phyloP scores from a whole-genome alignment of 2,329 filamentous ascomycete species.

The Dothistroma septosporum region DNA sequence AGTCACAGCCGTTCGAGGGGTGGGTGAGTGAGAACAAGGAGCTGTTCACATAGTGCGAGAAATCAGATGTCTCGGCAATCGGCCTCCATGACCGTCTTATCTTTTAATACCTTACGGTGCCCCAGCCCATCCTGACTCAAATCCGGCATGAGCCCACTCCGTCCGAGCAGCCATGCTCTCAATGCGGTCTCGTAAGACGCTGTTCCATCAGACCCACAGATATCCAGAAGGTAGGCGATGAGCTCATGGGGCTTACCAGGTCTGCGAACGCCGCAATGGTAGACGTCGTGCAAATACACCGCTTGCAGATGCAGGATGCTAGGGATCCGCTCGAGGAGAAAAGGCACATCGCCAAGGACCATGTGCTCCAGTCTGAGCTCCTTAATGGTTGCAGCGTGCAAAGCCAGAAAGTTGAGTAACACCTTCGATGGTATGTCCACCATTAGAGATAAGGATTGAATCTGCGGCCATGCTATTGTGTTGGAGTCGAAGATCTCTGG shows the following conservation, averaged over 20 bases:
- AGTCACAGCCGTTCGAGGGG: slow-evolving; percentile 32
- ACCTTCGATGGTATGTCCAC: not conserved
- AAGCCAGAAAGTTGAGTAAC: too few relatives aligned
- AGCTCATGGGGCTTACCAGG: too few relatives aligned
- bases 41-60: slow-evolving; percentile 9
- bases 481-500: not conserved
- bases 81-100: not conserved
- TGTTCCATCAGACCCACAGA: too few relatives aligned
- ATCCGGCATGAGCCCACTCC: not conserved
- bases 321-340: not conserved
- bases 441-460: not conserved
- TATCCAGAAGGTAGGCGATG: too few relatives aligned
- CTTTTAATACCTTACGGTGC: not conserved
- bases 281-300: not conserved
- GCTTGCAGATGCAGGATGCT: not conserved
- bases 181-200: not conserved
- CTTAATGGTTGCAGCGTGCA: too few relatives aligned
- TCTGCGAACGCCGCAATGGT: too few relatives aligned
- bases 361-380: not conserved
- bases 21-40: slow-evolving; percentile 34
- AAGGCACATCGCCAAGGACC: not conserved
- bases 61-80: too few relatives aligned
- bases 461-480: not conserved
- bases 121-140: not conserved
- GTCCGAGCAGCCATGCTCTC: not conserved